Base-by-base conservation (phyloP, 768 basidiomycete species). In the Lentinula boryana region DNA sequence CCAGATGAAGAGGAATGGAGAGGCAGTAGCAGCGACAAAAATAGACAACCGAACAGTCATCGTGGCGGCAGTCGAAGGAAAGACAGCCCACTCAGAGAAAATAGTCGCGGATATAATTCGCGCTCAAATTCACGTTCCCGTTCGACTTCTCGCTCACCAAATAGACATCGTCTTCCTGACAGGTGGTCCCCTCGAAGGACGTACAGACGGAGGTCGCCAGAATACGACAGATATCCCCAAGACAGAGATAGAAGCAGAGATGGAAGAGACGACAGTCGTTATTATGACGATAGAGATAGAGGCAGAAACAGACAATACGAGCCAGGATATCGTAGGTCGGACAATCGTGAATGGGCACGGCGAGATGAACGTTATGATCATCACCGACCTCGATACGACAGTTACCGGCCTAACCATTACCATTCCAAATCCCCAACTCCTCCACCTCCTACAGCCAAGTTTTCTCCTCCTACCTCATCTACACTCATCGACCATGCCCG, bases 1-100 rank as follows among this genome's bases (percentile, higher is more conserved):
- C 69, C 75, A 10, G 81, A 83, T 43, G 80, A 82, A 44, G 81
- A 83, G 56, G 63, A 76, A 54, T 43, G 55, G 40, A 41, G 10
- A 56, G 55, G 21, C 70, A 75, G 58, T 64, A 69, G 58, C 33
- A 68, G 78, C 38, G 75, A 82, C 43, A 65, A 71, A 13, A 78
- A 80, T 50, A 35, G 57, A 40, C 69, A 67, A 60, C 66, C 70
- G 48, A 72, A 66, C 58, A 58, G 49, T 38, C 55, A 27, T 31
- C 38, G 36, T 27, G 31, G 58, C 58, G 56, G 23, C 41, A 56
- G 32, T 12, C 21, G 57, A 33, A 43, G 62, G 44, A 61, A 44
- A 18, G 63, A 65, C 21, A 78, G 79, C 62, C 76, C 38, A 12
- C 12, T 74, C 55, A 78, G 79, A 75, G 77, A 80, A 43, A 71